Evolutionary conservation across 2,329 filamentous ascomycete genomes (phyloP), one percentile per base, ranked within the genome.

Genomic region (Fusarium sp.): DNA sequence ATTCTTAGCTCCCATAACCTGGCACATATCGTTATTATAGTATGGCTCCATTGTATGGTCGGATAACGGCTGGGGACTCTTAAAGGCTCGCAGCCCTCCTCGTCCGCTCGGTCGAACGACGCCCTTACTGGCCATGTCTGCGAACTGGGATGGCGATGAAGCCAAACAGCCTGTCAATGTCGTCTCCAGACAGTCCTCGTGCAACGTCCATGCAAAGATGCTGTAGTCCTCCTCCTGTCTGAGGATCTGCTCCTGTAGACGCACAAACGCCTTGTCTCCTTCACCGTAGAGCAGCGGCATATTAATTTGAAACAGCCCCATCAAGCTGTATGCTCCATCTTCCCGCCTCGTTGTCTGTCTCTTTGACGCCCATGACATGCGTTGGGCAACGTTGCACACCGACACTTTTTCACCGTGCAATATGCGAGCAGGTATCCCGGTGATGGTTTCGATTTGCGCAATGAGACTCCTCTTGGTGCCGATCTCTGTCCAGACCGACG

Each of bases 351-450:
- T 71, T 10, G 69, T 71, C 20, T 37, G 54, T n/a, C 68, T 57
- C 16, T 57, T 34, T 3, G 67, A 71, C 27, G 69, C 69, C 68
- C 68, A 71, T 7, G 62, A 71, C 68, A 71, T 71, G 29, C 69
- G 52, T 22, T 71, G 40, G 16, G 56, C 69, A 18, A 71, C 50
- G 20, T 47, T 62, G 18, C 38, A 59, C 4, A 16, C 22, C 8
- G 47, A 67, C 5, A 64, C 47, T 10, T 22, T 34, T 13, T 31
- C 58, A 14, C 69, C 68, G 3, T 38, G 56, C 3, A 71, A n/a
- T 14, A 67, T 54, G 24, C 5, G 9, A 11, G 16, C 16, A 0
- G 45, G 45, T 50, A 50, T 50, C 24, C 24, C 24, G 3, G 45
- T 50, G 5, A 6, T 1, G 8, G 3, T 6, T 9, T 11, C 5